Base-by-base conservation (phyloP, 2,329 filamentous ascomycete genomes). In the Ramularia endophylla region DNA sequence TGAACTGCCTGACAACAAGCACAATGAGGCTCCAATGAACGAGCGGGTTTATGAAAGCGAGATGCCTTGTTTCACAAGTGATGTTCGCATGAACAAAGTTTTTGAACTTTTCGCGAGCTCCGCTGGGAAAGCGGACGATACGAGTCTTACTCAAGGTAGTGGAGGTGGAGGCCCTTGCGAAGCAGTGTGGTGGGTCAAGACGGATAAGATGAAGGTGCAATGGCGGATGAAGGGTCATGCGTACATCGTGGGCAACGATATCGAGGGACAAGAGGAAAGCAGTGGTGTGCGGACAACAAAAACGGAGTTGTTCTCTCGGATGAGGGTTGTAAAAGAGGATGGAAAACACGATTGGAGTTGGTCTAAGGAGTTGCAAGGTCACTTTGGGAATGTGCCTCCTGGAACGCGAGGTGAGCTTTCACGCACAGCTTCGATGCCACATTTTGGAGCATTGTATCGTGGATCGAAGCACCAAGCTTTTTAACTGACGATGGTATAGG, bases 331-430 rank as follows among this genome's bases (percentile, higher is more conserved):
- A n/a, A 60, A 65, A 30, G 62, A 66, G 43, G 55, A 56, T 1
- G 65, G 65, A 11, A 65, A 68, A 28, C 60, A 58, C 12, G 65
- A 70, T 1, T 94, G 88, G 87, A 83, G 76, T 51, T 95, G 87
- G 82, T 68, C 68, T 28, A 81, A 72, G 47, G 88, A 95, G 66
- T 64, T 95, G 25, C 87, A 85, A 34, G 85, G 78, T 35, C 85
- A 90, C 61, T 95, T 95, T 74, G 89, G 87, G 13, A 95, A 95
- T 62, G 65, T 92, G 55, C 82, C 78, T 50, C 89, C 89, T 4
- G 68, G 70, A 1, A 87, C 94, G 80, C 75, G 89, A 67, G 77
- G 78, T 78, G 60, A 27, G 62, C 22, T 25, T 25, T 25, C 22
- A 25, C 11, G 22, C 22, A 35, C n/a, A 35, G 8, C 7, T 18